Evolutionary conservation across 1,284 basidiomycete genomes (phyloP), one percentile per base, ranked within the genome.

Genomic region (Farysia itapuensis): DNA sequence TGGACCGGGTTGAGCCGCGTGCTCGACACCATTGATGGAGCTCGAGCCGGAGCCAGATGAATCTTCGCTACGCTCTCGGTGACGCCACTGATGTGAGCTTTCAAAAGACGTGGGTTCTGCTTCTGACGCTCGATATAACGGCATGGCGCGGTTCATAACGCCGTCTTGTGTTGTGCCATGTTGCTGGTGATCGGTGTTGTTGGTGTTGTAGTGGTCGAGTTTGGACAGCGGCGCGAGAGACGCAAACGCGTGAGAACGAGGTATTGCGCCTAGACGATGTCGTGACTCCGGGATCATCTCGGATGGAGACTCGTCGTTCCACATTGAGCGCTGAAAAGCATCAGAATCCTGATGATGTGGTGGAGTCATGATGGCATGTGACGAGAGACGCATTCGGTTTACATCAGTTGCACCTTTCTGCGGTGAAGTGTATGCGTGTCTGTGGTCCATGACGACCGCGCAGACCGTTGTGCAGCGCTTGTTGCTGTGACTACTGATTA

Each of bases 31-130:
- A 35, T 35, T 20, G 11, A 15, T 16, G 16, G 57, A 48, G 41
- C 57, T 53, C 28, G 49, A 60, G 13, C 49, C 45, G 14, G 57
- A 60, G 38, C 57, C 50, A 16, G n/a, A n/a, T n/a, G n/a, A n/a
- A n/a, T n/a, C n/a, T n/a, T 53, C 48, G 38, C 50, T 60, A 20
- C 38, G 16, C 16, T 45, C 42, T 14, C 57, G 42, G 31, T 53
- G 57, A 36, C 53, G 57, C 57, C 57, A 60, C 11, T n/a, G n/a
- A n/a, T n/a, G n/a, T n/a, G n/a, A 28, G 26, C 11, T 28, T n/a
- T 11, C 11, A 28, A 28, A 28, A 28, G 26, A n/a, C 26, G n/a
- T 28, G 26, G 11, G n/a, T 28, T n/a, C n/a, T n/a, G n/a, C n/a
- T n/a, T n/a, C n/a, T n/a, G n/a, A n/a, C n/a, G n/a, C n/a, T n/a